These are phyloP conservation scores for Papilionanthe hybrid DNA, from an alignment of 116 monocot genomes.

Conservation along the genomic window DNA sequence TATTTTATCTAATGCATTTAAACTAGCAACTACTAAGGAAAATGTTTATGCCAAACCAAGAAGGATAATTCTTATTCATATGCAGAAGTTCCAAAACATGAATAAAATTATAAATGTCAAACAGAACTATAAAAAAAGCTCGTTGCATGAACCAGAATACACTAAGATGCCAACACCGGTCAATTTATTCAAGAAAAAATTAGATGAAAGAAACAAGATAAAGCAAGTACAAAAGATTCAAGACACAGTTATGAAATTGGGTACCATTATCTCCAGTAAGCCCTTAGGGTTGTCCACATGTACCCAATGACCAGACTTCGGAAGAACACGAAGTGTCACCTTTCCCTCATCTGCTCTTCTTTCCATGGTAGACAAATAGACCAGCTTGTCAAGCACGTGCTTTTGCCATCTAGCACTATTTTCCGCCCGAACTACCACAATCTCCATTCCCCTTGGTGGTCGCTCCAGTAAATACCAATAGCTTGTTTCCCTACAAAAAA, in stretches of 20 bases:
- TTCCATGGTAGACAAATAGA: constrained; percentile 26
- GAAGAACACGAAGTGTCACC: constrained; percentile 58
- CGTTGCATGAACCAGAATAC: neutral
- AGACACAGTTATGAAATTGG: constrained; percentile 41
- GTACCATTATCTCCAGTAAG: constrained; percentile 76
- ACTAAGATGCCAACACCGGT: neutral
- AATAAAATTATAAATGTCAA: too few species aligned
- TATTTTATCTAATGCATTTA: too few species aligned
- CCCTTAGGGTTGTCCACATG: constrained; percentile 93
- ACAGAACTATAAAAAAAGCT: too few species aligned
- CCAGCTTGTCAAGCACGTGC: constrained; percentile 36
- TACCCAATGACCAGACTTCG: constrained; percentile 90
- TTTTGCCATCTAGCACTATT: constrained; percentile 75
- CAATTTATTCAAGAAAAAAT: constrained; percentile 1
- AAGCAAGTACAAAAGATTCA: neutral
- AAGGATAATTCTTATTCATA: too few species aligned
- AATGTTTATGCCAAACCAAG: too few species aligned
- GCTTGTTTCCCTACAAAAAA: constrained; percentile 39
- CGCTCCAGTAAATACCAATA: constrained; percentile 77
- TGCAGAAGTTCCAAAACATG: too few species aligned
- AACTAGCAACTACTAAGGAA: too few species aligned
- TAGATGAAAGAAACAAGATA: neutral
- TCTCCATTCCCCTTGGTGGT: constrained; percentile 66
- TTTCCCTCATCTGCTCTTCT: constrained; percentile 40
- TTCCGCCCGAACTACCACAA: constrained; percentile 68